Conservation (phyloP, 78 protist species). For the Dictyostelium citrinum region DNA sequence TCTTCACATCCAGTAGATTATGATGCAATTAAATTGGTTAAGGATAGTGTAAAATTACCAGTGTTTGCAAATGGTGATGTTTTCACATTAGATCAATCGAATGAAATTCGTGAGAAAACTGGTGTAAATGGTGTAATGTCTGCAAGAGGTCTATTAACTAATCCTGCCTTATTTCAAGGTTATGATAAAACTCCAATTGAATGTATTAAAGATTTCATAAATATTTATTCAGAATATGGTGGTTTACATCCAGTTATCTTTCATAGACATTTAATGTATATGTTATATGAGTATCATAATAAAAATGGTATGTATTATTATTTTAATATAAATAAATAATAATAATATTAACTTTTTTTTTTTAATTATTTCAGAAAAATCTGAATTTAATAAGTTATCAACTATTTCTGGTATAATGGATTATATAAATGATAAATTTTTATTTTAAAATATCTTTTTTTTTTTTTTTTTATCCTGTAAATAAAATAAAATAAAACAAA, state of each 20-base stretch:
- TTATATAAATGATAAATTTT: constrained; percentile 29
- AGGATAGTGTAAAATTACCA: constrained; percentile 78
- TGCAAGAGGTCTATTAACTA: constrained; percentile 87
- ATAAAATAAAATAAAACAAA: neutral
- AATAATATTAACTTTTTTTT: neutral
- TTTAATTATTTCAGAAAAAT: constrained; percentile 2
- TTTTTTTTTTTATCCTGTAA: neutral
- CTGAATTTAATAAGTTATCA: constrained; percentile 30
- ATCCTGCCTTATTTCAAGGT: constrained; percentile 88
- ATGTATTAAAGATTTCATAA: constrained; percentile 59
- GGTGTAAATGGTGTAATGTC: constrained; percentile 88
- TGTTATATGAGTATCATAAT: constrained; percentile 59
- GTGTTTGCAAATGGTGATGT: constrained; percentile 91
- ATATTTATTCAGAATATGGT: constrained; percentile 57
- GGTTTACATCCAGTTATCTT: constrained; percentile 38
- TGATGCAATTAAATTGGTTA: constrained; percentile 83
- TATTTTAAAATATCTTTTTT: neutral
- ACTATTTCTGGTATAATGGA: constrained; percentile 22
- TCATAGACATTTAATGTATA: constrained; percentile 76
- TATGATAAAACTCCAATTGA: constrained; percentile 70
- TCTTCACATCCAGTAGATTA: constrained; percentile 64
- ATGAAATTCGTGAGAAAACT: constrained; percentile 30
- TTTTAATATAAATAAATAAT: neutral
- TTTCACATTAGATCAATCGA: constrained; percentile 53
- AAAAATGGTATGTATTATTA: constrained; percentile 9